phyloP scores from a whole-genome alignment of 768 basidiomycete genomes.

The Hypholoma sublateritium region DNA sequence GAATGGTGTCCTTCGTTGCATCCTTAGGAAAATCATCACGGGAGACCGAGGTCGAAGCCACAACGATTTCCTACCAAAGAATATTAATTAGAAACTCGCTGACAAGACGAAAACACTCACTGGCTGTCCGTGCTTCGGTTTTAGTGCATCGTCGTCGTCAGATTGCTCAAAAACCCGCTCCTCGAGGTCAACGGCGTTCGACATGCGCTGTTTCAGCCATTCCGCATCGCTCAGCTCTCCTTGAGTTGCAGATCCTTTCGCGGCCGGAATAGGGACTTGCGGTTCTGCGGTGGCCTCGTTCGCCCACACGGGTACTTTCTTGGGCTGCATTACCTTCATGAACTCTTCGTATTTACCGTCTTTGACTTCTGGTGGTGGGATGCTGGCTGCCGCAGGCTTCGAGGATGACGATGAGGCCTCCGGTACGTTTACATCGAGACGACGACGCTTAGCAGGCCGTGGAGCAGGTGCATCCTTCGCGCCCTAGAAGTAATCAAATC shows the following conservation, averaged over 20 bases:
- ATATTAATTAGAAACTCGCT: background rate
- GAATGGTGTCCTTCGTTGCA: conserved; percentile 51
- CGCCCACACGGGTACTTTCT: conserved; percentile 66
- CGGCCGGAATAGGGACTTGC: conserved; percentile 7
- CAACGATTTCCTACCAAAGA: background rate
- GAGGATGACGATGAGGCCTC: conserved; percentile 16
- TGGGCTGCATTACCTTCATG: conserved; percentile 72
- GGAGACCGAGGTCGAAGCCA: background rate
- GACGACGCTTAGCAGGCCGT: conserved; percentile 69
- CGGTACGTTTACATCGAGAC: conserved; percentile 36
- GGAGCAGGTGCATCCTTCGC: conserved; percentile 67
- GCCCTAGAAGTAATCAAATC: conserved; percentile 41
- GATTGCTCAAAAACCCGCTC: conserved; percentile 64
- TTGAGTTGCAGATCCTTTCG: conserved; percentile 13
- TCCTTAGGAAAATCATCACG: conserved; percentile 29
- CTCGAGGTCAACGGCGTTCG: conserved; percentile 37
- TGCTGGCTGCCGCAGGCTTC: conserved; percentile 6
- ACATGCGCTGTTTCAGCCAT: conserved; percentile 72
- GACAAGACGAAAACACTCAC: background rate
- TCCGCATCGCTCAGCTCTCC: conserved; percentile 64
- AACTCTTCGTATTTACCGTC: conserved; percentile 59
- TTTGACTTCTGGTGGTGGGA: conserved; percentile 18
- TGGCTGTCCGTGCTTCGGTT: background rate
- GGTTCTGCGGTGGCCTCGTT: conserved; percentile 38
- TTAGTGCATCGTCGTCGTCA: conserved; percentile 45